phyloP scores from a whole-genome alignment of 352 stramenopile species.

The Globisporangium canariense region DNA sequence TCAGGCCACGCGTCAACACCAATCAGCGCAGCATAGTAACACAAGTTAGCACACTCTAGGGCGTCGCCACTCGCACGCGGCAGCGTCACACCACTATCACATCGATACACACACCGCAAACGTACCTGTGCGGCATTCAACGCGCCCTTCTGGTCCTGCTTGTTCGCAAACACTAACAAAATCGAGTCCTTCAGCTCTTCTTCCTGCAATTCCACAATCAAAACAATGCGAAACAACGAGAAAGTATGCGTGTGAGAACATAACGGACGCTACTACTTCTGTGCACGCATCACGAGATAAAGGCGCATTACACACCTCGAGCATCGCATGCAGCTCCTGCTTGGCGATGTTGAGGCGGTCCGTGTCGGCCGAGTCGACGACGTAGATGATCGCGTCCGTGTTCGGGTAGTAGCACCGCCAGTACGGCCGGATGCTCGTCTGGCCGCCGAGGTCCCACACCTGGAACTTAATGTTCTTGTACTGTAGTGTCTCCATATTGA shows the following conservation, averaged over 20 bases:
- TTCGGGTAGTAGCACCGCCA: slow-evolving; percentile 99
- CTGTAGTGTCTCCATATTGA: slow-evolving; percentile 93
- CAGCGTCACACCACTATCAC: not conserved
- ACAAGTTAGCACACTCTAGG: not conserved
- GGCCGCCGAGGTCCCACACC: slow-evolving; percentile 99
- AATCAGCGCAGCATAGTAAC: not conserved
- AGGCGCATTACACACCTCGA: slow-evolving; percentile 67
- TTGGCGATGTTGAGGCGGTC: slow-evolving; percentile 97
- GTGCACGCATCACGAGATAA: not conserved
- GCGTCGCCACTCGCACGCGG: not conserved
- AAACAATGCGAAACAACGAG: slow-evolving; percentile 1
- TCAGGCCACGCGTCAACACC: not conserved
- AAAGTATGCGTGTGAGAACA: not conserved
- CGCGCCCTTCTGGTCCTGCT: slow-evolving; percentile 98
- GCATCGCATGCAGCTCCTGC: slow-evolving; percentile 97
- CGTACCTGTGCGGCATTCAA: slow-evolving; percentile 82
- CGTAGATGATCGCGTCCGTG: slow-evolving; percentile 97
- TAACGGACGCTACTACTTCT: not conserved
- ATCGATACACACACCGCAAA: not conserved
- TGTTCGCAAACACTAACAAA: slow-evolving; percentile 99
- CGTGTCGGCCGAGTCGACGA: slow-evolving; percentile 94
- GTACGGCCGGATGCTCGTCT: slow-evolving; percentile 99
- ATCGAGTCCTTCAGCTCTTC: slow-evolving; percentile 99
- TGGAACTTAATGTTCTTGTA: slow-evolving; percentile 96
- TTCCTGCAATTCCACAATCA: slow-evolving; percentile 63